Percentiles rank a stretch among this genome's conserved stretches.
phyloP scores from a whole-genome alignment of 192 early-diverging fungal species.

The Mortierella antarctica region DNA sequence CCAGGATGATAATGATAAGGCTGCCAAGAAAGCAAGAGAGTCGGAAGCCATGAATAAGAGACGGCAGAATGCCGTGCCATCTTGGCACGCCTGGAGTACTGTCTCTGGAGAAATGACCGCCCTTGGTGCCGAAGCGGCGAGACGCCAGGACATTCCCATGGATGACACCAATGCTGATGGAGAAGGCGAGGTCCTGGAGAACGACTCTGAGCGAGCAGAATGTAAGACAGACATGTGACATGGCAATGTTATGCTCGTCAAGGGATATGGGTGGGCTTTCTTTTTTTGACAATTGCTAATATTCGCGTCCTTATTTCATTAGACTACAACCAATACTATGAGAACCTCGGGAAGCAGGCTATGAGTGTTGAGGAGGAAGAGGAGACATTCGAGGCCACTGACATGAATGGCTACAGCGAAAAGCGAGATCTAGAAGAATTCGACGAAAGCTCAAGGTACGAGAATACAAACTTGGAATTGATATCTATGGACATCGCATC shows the following conservation, averaged over 20 bases:
- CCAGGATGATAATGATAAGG: slow-evolving; percentile 74
- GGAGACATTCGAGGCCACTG: slow-evolving; percentile 10
- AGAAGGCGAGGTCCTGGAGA: slow-evolving; percentile 50
- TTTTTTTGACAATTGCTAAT: slow-evolving; percentile 46
- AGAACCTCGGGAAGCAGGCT: slow-evolving; percentile 29
- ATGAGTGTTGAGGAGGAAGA: slow-evolving; percentile 7
- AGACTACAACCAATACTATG: slow-evolving; percentile 52
- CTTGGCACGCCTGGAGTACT: slow-evolving; percentile 83
- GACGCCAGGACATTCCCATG: slow-evolving; percentile 41
- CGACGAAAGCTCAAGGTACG: slow-evolving; percentile 8
- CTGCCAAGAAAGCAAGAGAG: slow-evolving; percentile 71
- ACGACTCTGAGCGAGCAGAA: slow-evolving; percentile 53
- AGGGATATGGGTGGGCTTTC: not conserved
- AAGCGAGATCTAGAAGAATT: slow-evolving; percentile 42
- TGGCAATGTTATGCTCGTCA: not conserved
- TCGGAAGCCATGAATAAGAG: slow-evolving; percentile 73
- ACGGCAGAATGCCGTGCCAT: slow-evolving; percentile 80
- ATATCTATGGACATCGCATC: not conserved
- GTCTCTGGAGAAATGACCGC: slow-evolving; percentile 68
- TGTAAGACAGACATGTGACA: slow-evolving; percentile 34
- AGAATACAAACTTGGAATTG: not conserved
- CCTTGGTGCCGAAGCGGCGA: slow-evolving; percentile 37
- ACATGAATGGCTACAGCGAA: not conserved
- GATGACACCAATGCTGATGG: slow-evolving; percentile 56
- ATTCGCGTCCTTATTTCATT: not conserved